Evolutionary conservation across 108 stramenopile genomes (phyloP).

Genomic region (Epipyxis sp.): DNA sequence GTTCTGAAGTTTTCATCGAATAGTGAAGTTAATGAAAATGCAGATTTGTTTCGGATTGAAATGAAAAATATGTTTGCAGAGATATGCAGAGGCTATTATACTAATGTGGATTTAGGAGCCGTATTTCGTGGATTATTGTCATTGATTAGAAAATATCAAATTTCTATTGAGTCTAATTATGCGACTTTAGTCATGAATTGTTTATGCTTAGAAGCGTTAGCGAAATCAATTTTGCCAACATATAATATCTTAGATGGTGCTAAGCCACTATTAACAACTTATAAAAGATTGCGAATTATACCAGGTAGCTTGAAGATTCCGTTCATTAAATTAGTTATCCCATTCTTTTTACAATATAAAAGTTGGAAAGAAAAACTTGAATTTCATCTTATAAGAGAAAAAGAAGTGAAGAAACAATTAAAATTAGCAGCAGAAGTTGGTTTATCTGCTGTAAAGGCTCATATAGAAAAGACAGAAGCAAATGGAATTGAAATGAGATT

Average conservation of each 20-base stretch:
- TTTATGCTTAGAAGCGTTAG: constrained; percentile 71
- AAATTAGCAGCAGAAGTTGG: no score
- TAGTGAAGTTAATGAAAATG: constrained; percentile 41
- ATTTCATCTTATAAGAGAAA: no score
- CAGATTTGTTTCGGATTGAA: constrained; percentile 42
- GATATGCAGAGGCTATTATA: constrained; percentile 69
- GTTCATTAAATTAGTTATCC: no score
- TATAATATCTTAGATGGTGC: constrained; percentile 78
- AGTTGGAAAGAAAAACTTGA: no score
- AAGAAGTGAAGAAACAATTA: no score
- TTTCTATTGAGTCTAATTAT: constrained; percentile 73
- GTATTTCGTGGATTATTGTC: constrained; percentile 66
- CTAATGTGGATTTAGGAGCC: constrained; percentile 67
- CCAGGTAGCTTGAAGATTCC: neutral
- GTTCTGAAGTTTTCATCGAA: constrained; percentile 60
- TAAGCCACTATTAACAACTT: constrained; percentile 58
- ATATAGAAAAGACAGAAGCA: no score
- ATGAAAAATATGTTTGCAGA: constrained; percentile 59
- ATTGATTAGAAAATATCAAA: constrained; percentile 61
- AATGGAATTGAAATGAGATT: no score
- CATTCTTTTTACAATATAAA: no score
- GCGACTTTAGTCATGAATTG: constrained; percentile 76
- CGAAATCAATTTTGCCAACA: constrained; percentile 58
- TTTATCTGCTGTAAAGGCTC: no score
- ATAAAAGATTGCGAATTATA: constrained; percentile 31